Percentiles rank a stretch among this genome's conserved stretches.
phyloP scores from a whole-genome alignment of 768 basidiomycete genomes.

The Pisolithus marmoratus region DNA sequence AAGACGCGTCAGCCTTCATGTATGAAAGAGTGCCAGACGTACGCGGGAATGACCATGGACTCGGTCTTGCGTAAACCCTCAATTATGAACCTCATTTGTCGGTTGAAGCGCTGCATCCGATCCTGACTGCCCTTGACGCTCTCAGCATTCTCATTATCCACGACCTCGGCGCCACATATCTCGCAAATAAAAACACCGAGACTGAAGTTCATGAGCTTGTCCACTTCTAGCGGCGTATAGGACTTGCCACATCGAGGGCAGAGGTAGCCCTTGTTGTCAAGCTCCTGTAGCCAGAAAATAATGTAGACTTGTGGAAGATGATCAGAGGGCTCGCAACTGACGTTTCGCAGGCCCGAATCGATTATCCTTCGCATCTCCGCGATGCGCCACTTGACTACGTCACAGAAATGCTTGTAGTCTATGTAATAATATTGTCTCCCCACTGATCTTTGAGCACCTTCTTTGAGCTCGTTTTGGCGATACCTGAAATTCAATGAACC shows the following conservation, averaged over 20 bases:
- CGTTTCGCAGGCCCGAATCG: slow-evolving; percentile 85
- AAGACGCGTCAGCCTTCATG: slow-evolving; percentile 1
- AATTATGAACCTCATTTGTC: slow-evolving; percentile 81
- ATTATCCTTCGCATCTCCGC: slow-evolving; percentile 89
- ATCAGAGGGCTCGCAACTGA: slow-evolving; percentile 30
- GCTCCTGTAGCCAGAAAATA: slow-evolving; percentile 51
- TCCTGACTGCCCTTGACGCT: slow-evolving; percentile 83
- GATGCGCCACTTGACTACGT: slow-evolving; percentile 97
- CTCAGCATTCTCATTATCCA: slow-evolving; percentile 90
- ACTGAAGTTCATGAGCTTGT: slow-evolving; percentile 71
- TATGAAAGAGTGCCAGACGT: slow-evolving; percentile 24
- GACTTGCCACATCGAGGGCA: slow-evolving; percentile 84
- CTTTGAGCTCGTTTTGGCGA: slow-evolving; percentile 88
- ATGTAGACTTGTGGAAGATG: not conserved
- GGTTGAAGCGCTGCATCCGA: slow-evolving; percentile 92
- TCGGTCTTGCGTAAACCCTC: slow-evolving; percentile 89
- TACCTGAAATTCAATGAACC: slow-evolving; percentile 44
- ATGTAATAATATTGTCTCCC: slow-evolving; percentile 95
- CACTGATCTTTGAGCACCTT: slow-evolving; percentile 81
- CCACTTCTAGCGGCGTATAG: slow-evolving; percentile 82
- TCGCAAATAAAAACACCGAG: slow-evolving; percentile 76
- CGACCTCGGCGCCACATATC: slow-evolving; percentile 78
- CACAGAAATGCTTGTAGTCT: slow-evolving; percentile 91
- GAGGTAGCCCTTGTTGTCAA: slow-evolving; percentile 96
- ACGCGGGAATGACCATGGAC: slow-evolving; percentile 80